phyloP scores from a whole-genome alignment of 495 filamentous ascomycete species.

The Copromyces sp. region DNA sequence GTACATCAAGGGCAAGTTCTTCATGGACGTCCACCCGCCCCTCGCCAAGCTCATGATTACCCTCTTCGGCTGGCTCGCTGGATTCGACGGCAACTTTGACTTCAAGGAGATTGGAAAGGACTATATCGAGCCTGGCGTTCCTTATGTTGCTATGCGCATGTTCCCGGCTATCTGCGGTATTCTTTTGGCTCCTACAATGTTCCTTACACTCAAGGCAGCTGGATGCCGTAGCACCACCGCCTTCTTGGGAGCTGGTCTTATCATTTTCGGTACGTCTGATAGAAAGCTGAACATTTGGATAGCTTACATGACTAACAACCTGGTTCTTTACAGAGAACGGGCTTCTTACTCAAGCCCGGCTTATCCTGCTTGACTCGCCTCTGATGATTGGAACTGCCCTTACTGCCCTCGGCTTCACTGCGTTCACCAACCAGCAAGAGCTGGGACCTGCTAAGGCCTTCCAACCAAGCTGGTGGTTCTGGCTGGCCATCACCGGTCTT shows the following conservation, averaged over 20 bases:
- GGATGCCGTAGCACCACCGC: slow-evolving; percentile 82
- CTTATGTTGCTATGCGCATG: slow-evolving; percentile 95
- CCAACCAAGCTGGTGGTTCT: slow-evolving; percentile 90
- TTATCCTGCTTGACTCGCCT: slow-evolving; percentile 94
- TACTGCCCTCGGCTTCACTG: slow-evolving; percentile 81
- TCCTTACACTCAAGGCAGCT: slow-evolving; percentile 82
- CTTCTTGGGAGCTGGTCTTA: slow-evolving; percentile 66
- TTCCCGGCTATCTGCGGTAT: slow-evolving; percentile 84
- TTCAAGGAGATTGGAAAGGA: slow-evolving; percentile 99
- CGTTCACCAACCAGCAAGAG: slow-evolving; percentile 95
- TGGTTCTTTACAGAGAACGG: slow-evolving; percentile 62
- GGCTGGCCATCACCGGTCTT: slow-evolving; percentile 79
- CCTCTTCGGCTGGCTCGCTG: slow-evolving; percentile 87
- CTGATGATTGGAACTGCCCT: slow-evolving; percentile 88
- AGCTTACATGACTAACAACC: not conserved
- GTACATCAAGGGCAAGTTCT: slow-evolving; percentile 97
- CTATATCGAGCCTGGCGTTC: slow-evolving; percentile 86
- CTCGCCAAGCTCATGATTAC: slow-evolving; percentile 93
- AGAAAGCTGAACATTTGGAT: slow-evolving; percentile 7
- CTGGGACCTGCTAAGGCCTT: slow-evolving; percentile 82
- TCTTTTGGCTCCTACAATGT: slow-evolving; percentile 79
- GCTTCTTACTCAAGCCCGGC: slow-evolving; percentile 82
- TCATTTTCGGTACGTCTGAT: slow-evolving; percentile 70
- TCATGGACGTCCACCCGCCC: slow-evolving; percentile 99
- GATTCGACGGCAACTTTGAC: slow-evolving; percentile 91